Evolutionary conservation across 108 stramenopile genomes (phyloP).

Genomic region (Schizochytrium sp.): DNA sequence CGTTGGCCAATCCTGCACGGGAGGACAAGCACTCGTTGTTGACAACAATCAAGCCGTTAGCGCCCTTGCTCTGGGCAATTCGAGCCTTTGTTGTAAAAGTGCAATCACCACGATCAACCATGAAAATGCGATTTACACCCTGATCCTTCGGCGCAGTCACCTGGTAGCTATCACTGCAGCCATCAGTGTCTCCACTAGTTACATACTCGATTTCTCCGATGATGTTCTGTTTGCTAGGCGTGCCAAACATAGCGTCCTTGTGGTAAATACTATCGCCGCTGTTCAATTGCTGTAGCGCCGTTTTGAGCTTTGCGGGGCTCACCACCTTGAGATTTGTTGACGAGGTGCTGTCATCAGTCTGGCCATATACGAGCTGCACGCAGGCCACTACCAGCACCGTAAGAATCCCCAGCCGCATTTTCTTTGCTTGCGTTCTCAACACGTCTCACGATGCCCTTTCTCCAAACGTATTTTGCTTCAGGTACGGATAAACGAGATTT

Average conservation of each 20-base stretch:
- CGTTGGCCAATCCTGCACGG: background rate
- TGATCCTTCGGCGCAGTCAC: background rate
- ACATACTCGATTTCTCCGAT: slow-evolving; percentile 25
- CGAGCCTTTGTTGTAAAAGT: slow-evolving; percentile 30
- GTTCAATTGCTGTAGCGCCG: background rate
- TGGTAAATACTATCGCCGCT: background rate
- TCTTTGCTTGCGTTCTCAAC: too few species aligned
- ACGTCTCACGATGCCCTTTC: too few species aligned
- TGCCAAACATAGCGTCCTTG: slow-evolving; percentile 50
- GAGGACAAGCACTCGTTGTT: slow-evolving; percentile 44
- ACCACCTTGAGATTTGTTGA: slow-evolving; percentile 3
- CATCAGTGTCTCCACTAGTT: background rate
- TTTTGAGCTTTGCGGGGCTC: background rate
- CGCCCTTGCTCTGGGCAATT: slow-evolving; percentile 53
- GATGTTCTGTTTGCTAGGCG: slow-evolving; percentile 55
- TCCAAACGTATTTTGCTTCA: too few species aligned
- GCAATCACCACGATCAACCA: slow-evolving; percentile 47
- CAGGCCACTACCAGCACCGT: too few species aligned
- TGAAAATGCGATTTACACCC: slow-evolving; percentile 13
- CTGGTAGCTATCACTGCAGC: background rate
- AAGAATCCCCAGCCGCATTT: too few species aligned
- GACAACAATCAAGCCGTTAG: slow-evolving; percentile 43
- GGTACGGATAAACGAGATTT: too few species aligned
- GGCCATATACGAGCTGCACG: too few species aligned
- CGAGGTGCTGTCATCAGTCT: background rate